Base-by-base conservation (phyloP, 2,329 filamentous ascomycete genomes). In the Hawksworthiomyces lignivorus region DNA sequence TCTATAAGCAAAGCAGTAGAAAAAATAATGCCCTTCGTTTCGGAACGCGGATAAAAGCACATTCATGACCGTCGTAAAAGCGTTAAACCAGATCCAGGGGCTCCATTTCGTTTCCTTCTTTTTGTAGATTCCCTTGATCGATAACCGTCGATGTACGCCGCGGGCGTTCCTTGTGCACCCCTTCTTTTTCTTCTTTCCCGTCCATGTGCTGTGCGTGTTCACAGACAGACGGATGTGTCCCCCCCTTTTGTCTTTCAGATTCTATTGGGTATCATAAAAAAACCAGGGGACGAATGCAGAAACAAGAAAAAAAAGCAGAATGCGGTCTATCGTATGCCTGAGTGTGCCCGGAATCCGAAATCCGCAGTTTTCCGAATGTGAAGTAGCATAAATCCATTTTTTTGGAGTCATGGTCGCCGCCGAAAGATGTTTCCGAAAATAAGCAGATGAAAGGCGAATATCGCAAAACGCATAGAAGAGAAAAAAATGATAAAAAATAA, bases 181-280 rank as follows among this genome's bases (percentile, higher is more conserved):
- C 34, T 47, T 44, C 44, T 37, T 48, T 35, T 41, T 44, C 36
- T 43, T 38, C 29, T 38, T 44, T 35, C 30, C 36, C 30, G 41
- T 39, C 24, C 24, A 26, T 26, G 24, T 26, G 8, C 24, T 26
- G 50, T 50, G 39, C 43, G 43, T 50, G 45, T 53, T 52, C 54
- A 51, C 52, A 43, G 50, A 47, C 50, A 48, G 43, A 48, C 36
- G 46, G 42, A 47, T 41, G 26, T 50, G 48, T 50, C 52, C 52
- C 53, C 50, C 47, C n/a, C n/a, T n/a, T n/a, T 48, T 50, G 47
- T 54, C 51, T 48, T 53, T 56, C 56, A 54, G 52, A 50, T 48
- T 62, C 59, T 61, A 62, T 59, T 60, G 61, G 61, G 61, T 63
- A 63, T 63, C 60, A 61, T 56, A 52, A 48, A 51, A 48, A 49